Evolutionary conservation across 2,329 filamentous ascomycete genomes (phyloP).

Genomic region (Pyrenochaeta sp.): DNA sequence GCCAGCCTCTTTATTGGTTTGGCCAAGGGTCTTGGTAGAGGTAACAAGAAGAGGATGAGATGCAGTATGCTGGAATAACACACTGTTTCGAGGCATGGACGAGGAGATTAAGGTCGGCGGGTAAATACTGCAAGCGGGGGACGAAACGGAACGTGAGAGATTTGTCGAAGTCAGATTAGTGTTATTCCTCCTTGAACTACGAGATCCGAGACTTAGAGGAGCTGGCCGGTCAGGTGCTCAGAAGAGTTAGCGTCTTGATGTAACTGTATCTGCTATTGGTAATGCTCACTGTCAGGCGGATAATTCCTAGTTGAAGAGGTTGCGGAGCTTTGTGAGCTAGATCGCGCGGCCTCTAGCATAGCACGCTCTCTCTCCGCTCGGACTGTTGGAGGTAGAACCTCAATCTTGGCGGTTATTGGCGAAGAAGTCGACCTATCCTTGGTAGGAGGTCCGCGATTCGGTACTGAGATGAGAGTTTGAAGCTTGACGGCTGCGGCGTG

Average conservation of each 20-base stretch:
- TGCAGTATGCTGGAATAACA: neutral
- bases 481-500: neutral
- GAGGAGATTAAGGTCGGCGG: neutral
- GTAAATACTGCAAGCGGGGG: slow-evolving; percentile 9
- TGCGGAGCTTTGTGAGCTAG: neutral
- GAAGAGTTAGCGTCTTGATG: slow-evolving; percentile 4
- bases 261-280: neutral
- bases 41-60: neutral
- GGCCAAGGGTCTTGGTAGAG: neutral
- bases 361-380: neutral
- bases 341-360: neutral
- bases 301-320: slow-evolving; percentile 2
- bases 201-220: slow-evolving; percentile 29
- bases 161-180: slow-evolving; percentile 1
- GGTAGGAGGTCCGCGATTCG: no score
- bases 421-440: neutral
- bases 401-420: neutral
- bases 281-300: slow-evolving; percentile 20
- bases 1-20: neutral
- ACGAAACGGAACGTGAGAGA: slow-evolving; percentile 19
- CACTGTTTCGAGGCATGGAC: neutral
- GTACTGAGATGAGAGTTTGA: neutral
- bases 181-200: slow-evolving; percentile 11
- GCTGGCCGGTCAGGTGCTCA: slow-evolving; percentile 39
- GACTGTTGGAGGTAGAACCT: neutral